A percentile compares a stretch with the other conserved stretches of the same genome.
These are phyloP conservation scores for Sedum album DNA, from an alignment of 164 flowering plant genomes.

Conservation along the genomic window DNA sequence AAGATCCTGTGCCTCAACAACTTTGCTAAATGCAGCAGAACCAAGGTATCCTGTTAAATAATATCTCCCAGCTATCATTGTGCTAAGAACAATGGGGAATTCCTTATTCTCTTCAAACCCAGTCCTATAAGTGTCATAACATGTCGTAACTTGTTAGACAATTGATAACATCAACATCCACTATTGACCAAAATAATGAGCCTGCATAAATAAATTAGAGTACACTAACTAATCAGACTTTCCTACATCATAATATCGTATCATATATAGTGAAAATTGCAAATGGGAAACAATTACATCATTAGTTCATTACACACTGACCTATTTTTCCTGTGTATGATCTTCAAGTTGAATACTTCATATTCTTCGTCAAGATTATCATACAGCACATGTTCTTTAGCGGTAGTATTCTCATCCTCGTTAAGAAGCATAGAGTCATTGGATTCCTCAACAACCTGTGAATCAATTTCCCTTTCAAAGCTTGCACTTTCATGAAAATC, in stretches of 20 bases:
- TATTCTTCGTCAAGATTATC: constrained; percentile 46
- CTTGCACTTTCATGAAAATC: constrained; percentile 16
- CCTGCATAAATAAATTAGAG: no score
- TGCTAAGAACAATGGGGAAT: constrained; percentile 58
- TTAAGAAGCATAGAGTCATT: constrained; percentile 20
- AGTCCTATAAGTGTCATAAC: constrained; percentile 50
- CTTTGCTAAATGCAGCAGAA: constrained; percentile 94
- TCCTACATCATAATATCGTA: no score
- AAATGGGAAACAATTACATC: not conserved
- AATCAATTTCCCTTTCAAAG: constrained; percentile 17
- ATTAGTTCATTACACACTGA: constrained; percentile 13
- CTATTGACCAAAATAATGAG: not conserved
- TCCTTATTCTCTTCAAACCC: constrained; percentile 94
- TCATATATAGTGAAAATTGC: no score
- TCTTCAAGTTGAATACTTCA: constrained; percentile 72
- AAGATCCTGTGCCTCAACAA: constrained; percentile 84
- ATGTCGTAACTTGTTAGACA: not conserved
- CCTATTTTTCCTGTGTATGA: constrained; percentile 91
- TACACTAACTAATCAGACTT: no score
- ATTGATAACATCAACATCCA: not conserved
- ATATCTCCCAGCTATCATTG: constrained; percentile 75
- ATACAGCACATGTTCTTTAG: constrained; percentile 36
- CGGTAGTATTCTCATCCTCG: constrained; percentile 23
- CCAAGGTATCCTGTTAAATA: constrained; percentile 77
- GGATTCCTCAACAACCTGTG: constrained; percentile 23